phyloP scores from a whole-genome alignment of 352 stramenopile genomes.

The Thalassiosira mediterranea region DNA sequence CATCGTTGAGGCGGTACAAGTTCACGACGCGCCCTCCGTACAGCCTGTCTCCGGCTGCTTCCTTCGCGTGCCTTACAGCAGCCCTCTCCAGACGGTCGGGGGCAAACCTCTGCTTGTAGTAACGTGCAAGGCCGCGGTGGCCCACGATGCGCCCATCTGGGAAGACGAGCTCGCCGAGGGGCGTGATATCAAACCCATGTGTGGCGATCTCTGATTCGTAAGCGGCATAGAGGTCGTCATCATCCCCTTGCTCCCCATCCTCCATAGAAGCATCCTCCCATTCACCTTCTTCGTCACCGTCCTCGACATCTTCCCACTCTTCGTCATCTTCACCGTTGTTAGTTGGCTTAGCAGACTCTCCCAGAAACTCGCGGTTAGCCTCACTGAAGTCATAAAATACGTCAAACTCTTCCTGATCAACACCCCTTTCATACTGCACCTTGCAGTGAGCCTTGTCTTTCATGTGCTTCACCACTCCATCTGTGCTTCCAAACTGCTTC shows the following conservation, averaged over 20 bases:
- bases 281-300: conserved; percentile 57
- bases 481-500: conserved; percentile 88
- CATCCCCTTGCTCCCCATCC: conserved; percentile 55
- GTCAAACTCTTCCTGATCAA: conserved; percentile 81
- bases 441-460: conserved; percentile 76
- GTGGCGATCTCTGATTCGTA: conserved; percentile 77
- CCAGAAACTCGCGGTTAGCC: conserved; percentile 65
- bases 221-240: conserved; percentile 62
- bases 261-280: conserved; percentile 50
- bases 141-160: conserved; percentile 81
- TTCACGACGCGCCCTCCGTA: conserved; percentile 68
- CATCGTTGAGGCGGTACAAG: conserved; percentile 39
- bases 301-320: conserved; percentile 26
- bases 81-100: conserved; percentile 47
- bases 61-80: conserved; percentile 65
- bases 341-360: not conserved
- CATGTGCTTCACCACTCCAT: conserved; percentile 96
- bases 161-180: conserved; percentile 81
- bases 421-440: conserved; percentile 73
- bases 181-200: conserved; percentile 81
- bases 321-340: conserved; percentile 18
- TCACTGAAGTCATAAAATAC: conserved; percentile 83
- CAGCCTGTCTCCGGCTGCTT: conserved; percentile 70
- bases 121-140: conserved; percentile 71
- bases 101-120: conserved; percentile 81